Conservation (phyloP, 2,329 filamentous ascomycete species). For the Ceratocystis huliohia region DNA sequence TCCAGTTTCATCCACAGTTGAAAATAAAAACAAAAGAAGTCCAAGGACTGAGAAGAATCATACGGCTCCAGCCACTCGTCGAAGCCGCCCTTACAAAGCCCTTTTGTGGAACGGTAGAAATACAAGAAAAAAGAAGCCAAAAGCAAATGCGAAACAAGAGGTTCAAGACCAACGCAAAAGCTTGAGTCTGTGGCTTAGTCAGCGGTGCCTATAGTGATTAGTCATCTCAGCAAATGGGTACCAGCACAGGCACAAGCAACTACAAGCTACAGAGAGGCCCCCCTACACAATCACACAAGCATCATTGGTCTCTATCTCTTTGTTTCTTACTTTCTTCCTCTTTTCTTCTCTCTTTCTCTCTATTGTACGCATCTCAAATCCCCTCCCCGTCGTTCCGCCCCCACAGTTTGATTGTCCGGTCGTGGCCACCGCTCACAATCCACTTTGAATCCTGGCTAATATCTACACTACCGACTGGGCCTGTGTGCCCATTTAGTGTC, state of each 20-base stretch:
- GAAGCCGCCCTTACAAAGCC: background rate
- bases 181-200: background rate
- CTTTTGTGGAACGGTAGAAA: background rate
- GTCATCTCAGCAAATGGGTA: background rate
- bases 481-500: conserved; percentile 77
- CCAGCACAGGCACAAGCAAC: background rate
- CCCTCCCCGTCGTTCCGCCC: conserved; percentile 63
- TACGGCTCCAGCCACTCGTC: background rate
- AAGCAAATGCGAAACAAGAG: background rate
- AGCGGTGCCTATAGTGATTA: background rate
- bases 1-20: background rate
- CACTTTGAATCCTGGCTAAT: conserved; percentile 74
- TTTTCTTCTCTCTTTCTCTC: background rate
- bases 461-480: conserved; percentile 83
- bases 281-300: too few species aligned
- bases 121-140: background rate
- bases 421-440: conserved; percentile 90
- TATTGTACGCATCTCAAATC: conserved; percentile 28
- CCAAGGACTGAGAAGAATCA: background rate
- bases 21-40: background rate
- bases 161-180: background rate
- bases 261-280: background rate
- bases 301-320: too few species aligned
- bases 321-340: too few species aligned
- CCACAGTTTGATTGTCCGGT: conserved; percentile 94